Evolutionary conservation across 805 yeast genomes (phyloP).

Genomic region (Saturnispora gosingensis): DNA sequence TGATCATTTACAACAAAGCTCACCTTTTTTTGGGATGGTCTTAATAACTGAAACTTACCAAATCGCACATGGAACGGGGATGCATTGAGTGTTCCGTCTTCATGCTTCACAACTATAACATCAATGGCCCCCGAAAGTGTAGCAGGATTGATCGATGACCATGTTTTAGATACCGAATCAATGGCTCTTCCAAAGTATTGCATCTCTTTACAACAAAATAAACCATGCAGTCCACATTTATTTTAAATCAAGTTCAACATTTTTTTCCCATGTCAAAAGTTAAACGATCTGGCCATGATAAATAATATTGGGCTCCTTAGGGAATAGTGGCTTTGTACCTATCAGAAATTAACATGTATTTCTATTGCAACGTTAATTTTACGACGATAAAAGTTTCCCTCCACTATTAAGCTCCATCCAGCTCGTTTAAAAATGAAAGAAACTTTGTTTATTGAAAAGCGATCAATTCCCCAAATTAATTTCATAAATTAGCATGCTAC

Average conservation of each 20-base stretch:
- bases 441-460: no score
- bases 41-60: constrained; percentile 84
- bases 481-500: no score
- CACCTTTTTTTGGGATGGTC: constrained; percentile 93
- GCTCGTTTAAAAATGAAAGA: no score
- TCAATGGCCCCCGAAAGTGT: constrained; percentile 96
- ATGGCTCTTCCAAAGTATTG: constrained; percentile 96
- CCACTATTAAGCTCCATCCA: no score
- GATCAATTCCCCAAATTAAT: no score
- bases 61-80: constrained; percentile 96
- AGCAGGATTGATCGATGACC: constrained; percentile 96
- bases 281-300: not conserved
- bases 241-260: not conserved
- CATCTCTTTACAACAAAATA: constrained; percentile 35
- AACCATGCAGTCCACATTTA: not conserved
- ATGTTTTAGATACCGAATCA: constrained; percentile 89
- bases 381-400: no score
- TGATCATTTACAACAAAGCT: constrained; percentile 80
- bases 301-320: no score
- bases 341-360: no score
- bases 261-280: not conserved
- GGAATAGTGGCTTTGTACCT: no score
- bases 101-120: constrained; percentile 87
- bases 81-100: constrained; percentile 61
- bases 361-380: no score